Evolutionary conservation across 768 basidiomycete species (phyloP), one percentile per base, ranked within the genome.

Genomic region (Krasilnikovozyma curviuscula): DNA sequence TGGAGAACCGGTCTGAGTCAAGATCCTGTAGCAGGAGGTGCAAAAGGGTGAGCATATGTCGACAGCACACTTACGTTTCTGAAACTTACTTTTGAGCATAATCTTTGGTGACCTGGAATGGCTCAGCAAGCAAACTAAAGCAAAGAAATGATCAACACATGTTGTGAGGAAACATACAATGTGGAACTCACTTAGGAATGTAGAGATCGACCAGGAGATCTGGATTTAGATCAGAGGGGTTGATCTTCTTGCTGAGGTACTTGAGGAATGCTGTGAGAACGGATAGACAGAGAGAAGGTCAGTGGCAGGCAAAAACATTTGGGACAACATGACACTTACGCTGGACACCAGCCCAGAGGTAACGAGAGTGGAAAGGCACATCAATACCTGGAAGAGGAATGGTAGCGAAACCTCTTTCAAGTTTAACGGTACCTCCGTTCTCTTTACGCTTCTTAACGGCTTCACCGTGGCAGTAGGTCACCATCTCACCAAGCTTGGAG

Each of bases 291-390:
- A 23, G 3, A 38, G 10, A 25, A 5, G 33, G 12, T 3, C 5
- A 13, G 25, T 6, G 30, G 56, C 27, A 51, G 34, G 38, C 24
- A 4, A 16, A 44, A 39, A 38, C 16, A 44, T 45, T 31, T 42
- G 46, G 40, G 39, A 40, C 2, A 59, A 59, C 54, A 59, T 49
- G 48, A 61, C 60, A 43, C 60, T 59, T 91, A 9, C 89, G 84
- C 78, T 91, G 73, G 25, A 93, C 88, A 61, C 88, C 88, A 14
- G 89, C 89, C 93, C 93, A 98, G 32, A 98, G 74, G 67, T 97
- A 98, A 51, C 89, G 81, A 3, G 93, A 97, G 65, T 98, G 93
- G 83, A 98, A 98, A 4, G 93, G 93, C 1, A 98, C 93, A 58
- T 97, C 93, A 57, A 98, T 95, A 53, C 91, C 91, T 32, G 89